Conservation (phyloP, 495 filamentous ascomycete species). For the Aspergillus campestris region DNA sequence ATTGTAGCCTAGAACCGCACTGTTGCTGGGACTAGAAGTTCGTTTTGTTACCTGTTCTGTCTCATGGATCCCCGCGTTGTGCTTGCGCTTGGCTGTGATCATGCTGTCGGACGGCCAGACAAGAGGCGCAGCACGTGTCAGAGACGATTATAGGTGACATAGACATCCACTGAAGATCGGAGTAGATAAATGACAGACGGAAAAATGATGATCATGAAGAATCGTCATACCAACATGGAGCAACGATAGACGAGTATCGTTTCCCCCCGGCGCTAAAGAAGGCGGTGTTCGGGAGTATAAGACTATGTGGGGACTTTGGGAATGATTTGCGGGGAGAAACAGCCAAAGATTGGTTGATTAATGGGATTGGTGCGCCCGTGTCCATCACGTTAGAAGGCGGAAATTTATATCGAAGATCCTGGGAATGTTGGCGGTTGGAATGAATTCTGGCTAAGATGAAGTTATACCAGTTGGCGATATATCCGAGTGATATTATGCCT, state of each 20-base stretch:
- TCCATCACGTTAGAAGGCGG: too few species aligned
- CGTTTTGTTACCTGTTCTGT: conserved; percentile 15
- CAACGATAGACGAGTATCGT: not conserved
- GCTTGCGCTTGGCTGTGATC: conserved; percentile 23
- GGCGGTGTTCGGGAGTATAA: conserved; percentile 26
- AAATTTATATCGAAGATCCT: too few species aligned
- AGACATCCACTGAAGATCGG: conserved; percentile 1
- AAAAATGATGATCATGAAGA: too few species aligned
- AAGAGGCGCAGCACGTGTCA: not conserved
- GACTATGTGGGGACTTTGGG: conserved; percentile 11
- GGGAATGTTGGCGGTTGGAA: too few species aligned
- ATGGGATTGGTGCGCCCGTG: too few species aligned
- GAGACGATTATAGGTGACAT: conserved; percentile 1
- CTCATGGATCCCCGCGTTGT: conserved; percentile 12
- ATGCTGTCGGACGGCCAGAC: not conserved
- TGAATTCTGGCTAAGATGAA: too few species aligned
- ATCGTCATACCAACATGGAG: not conserved
- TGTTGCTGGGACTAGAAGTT: conserved; percentile 8
- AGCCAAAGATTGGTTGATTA: too few species aligned
- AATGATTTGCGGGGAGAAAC: too few species aligned
- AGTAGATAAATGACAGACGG: too few species aligned
- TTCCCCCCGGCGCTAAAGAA: conserved; percentile 9
- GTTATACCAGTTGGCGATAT: too few species aligned
- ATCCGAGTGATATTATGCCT: too few species aligned
- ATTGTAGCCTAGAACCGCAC: conserved; percentile 19